phyloP scores from a whole-genome alignment of 768 basidiomycete species.

The Neoboletus brunneissimus region DNA sequence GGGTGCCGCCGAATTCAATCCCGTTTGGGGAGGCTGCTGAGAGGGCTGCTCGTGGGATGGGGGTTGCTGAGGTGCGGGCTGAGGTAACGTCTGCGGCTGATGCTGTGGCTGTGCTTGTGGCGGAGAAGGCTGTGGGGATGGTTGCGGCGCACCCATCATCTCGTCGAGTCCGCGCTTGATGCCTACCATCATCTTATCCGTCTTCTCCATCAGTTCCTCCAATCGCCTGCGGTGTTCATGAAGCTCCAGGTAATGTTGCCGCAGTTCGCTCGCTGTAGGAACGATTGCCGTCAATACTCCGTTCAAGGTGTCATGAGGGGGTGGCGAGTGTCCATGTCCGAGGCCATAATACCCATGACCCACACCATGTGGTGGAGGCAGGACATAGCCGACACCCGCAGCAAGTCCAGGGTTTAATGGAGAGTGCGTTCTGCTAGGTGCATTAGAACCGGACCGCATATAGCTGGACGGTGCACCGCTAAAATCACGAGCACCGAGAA shows the following conservation, averaged over 20 bases:
- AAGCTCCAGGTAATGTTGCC: constrained; percentile 67
- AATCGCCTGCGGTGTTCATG: constrained; percentile 58
- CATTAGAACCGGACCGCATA: constrained; percentile 60
- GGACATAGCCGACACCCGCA: constrained; percentile 40
- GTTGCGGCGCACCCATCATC: constrained; percentile 45
- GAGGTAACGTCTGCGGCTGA: constrained; percentile 22
- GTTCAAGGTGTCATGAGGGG: constrained; percentile 33
- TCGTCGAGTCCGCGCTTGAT: constrained; percentile 77
- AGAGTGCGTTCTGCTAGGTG: constrained; percentile 72
- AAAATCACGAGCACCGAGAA: constrained; percentile 33
- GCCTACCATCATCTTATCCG: constrained; percentile 68
- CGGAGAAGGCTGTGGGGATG: constrained; percentile 21
- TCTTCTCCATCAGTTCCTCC: constrained; percentile 74
- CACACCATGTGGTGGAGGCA: constrained; percentile 38
- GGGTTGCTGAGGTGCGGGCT: constrained; percentile 23
- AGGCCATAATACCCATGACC: constrained; percentile 37
- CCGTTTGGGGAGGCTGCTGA: constrained; percentile 21
- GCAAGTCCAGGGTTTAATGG: constrained; percentile 53
- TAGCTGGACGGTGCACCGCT: constrained; percentile 51
- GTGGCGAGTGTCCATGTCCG: constrained; percentile 38
- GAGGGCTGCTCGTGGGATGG: constrained; percentile 28
- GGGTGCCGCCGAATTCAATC: constrained; percentile 9
- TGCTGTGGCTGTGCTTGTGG: constrained; percentile 25
- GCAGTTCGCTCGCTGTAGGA: constrained; percentile 59
- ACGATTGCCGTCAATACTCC: constrained; percentile 27